Evolutionary conservation across 202 grass and related monocot genomes (phyloP).

Genomic region (Panicum virgatum): DNA sequence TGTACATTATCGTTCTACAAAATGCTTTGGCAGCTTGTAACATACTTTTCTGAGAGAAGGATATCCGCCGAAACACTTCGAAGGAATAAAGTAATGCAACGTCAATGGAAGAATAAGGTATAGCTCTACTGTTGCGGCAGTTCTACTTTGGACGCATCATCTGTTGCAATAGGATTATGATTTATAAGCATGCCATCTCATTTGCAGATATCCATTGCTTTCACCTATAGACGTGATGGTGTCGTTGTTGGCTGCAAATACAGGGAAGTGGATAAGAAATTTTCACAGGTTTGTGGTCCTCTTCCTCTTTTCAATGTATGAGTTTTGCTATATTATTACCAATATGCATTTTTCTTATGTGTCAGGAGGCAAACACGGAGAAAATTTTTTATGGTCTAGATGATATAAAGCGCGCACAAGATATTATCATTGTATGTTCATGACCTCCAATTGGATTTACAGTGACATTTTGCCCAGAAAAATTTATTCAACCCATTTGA

Average conservation of each 20-base stretch:
- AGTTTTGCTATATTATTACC: conserved; percentile 22
- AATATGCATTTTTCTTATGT: conserved; percentile 18
- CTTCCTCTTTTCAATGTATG: neutral
- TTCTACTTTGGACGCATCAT: conserved; percentile 23
- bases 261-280: conserved; percentile 65
- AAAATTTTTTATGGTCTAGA: conserved; percentile 96
- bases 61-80: conserved; percentile 79
- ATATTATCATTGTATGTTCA: conserved; percentile 95
- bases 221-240: conserved; percentile 74
- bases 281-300: conserved; percentile 67
- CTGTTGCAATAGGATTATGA: conserved; percentile 23
- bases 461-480: neutral
- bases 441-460: conserved; percentile 13
- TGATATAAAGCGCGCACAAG: conserved; percentile 65
- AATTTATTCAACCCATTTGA: neutral
- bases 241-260: conserved; percentile 88
- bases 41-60: conserved; percentile 71
- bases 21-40: conserved; percentile 65
- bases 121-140: neutral
- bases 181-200: conserved; percentile 20
- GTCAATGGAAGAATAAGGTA: conserved; percentile 55
- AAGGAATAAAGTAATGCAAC: conserved; percentile 79
- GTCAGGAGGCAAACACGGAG: conserved; percentile 77
- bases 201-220: conserved; percentile 86
- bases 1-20: conserved; percentile 40